Percentiles rank a stretch among this genome's conserved stretches.
These are phyloP conservation scores for Flaveria ramosissima DNA, from an alignment of 129 eudicot species.

Conservation along the genomic window DNA sequence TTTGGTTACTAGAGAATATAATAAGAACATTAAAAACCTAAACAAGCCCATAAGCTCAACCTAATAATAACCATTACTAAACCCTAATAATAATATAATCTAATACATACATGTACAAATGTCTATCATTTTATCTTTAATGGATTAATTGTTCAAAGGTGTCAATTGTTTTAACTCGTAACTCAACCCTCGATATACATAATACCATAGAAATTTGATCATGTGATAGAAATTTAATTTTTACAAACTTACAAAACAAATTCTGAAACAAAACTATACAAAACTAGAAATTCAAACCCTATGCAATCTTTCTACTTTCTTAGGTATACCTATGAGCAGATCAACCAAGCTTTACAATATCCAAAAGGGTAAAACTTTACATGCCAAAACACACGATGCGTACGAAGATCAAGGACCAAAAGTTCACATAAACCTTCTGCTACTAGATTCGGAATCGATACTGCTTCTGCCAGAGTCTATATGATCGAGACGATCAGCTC, in stretches of 20 bases:
- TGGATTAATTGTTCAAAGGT: too few species aligned
- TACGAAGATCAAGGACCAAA: not conserved
- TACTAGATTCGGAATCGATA: constrained; percentile 48
- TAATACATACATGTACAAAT: too few species aligned
- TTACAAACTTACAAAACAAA: constrained; percentile 29
- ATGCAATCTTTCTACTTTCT: constrained; percentile 21
- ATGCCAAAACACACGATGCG: constrained; percentile 13
- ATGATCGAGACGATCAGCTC: constrained; percentile 64
- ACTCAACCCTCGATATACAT: too few species aligned
- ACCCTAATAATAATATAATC: too few species aligned
- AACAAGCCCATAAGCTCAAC: too few species aligned
- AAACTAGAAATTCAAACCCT: constrained; percentile 14
- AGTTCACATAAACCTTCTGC: constrained; percentile 26
- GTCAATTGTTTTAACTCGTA: too few species aligned
- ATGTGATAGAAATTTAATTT: not conserved
- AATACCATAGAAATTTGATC: not conserved
- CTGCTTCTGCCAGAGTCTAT: constrained; percentile 51
- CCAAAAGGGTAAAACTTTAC: constrained; percentile 16
- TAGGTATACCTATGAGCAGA: constrained; percentile 22
- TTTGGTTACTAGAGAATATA: too few species aligned
- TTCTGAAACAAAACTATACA: constrained; percentile 25
- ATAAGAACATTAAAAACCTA: too few species aligned
- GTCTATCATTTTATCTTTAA: too few species aligned
- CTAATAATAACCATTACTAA: too few species aligned
- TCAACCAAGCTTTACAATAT: constrained; percentile 22